phyloP scores from a whole-genome alignment of 2,329 filamentous ascomycete species.

The Amphichorda felina region DNA sequence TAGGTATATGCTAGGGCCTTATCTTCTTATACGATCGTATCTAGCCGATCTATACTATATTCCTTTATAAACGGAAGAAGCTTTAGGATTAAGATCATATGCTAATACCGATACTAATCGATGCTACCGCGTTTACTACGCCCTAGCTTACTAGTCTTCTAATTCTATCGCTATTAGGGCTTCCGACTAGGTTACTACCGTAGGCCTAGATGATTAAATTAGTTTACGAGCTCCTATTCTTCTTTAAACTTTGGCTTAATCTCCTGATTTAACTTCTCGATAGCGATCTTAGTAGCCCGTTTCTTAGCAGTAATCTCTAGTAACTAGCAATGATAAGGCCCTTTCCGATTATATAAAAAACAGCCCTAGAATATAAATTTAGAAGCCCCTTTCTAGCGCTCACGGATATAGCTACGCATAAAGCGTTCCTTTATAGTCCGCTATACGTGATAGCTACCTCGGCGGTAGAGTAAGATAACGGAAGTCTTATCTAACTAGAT shows the following conservation, averaged over 20 bases:
- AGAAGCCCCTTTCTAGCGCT: background rate
- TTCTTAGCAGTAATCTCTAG: conserved; percentile 3
- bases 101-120: too few species aligned
- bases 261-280: conserved; percentile 2
- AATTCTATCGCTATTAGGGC: too few species aligned
- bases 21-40: too few species aligned
- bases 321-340: conserved; percentile 1
- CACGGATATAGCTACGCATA: conserved; percentile 2
- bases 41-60: too few species aligned
- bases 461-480: conserved; percentile 2
- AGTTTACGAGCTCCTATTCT: conserved; percentile 3
- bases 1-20: too few species aligned
- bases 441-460: conserved; percentile 1
- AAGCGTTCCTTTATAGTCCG: background rate
- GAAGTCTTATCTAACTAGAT: conserved; percentile 1
- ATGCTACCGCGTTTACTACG: too few species aligned
- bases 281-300: background rate
- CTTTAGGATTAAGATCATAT: too few species aligned
- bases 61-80: too few species aligned
- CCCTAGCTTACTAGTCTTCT: too few species aligned
- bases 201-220: too few species aligned
- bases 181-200: too few species aligned
- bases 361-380: conserved; percentile 4
- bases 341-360: conserved; percentile 4
- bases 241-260: background rate